Percentiles rank a stretch among this genome's conserved stretches.
Conservation (phyloP, 345 rosid species). For the Diplotaxis tenuifolia region DNA sequence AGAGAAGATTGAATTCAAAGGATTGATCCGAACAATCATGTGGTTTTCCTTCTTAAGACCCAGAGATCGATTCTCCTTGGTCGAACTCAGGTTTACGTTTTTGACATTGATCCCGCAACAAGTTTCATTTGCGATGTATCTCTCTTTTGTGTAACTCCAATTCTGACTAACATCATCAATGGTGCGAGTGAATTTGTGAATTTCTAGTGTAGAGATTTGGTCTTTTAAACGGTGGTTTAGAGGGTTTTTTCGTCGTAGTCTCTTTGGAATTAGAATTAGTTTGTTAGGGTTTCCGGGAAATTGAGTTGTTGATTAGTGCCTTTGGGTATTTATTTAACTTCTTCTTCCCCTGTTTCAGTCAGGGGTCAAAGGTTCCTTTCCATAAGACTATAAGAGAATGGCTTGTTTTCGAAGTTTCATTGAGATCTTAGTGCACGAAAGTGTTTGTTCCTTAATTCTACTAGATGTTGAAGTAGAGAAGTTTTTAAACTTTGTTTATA, state of each 20-base stretch:
- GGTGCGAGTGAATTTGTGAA: no score
- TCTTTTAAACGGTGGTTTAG: constrained; percentile 1
- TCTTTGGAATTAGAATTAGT: constrained; percentile 13
- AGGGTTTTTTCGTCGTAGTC: neutral
- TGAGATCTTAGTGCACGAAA: neutral
- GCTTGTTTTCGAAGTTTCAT: neutral
- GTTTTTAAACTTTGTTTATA: no score
- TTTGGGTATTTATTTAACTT: neutral
- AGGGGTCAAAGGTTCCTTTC: neutral
- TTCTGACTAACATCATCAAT: neutral
- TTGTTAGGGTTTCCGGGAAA: constrained; percentile 7
- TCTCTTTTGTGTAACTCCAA: neutral
- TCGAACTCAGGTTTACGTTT: constrained; percentile 75
- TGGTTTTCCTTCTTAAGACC: constrained; percentile 80
- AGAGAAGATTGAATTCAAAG: constrained; percentile 7
- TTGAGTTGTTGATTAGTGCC: neutral
- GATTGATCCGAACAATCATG: constrained; percentile 20
- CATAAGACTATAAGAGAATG: neutral
- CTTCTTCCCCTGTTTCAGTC: neutral
- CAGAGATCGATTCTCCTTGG: constrained; percentile 89
- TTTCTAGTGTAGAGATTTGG: neutral
- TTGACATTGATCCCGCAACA: neutral
- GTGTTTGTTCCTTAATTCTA: neutral
- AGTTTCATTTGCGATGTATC: neutral
- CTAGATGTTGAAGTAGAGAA: neutral